Conservation (phyloP, 148 eudicot species). For the Diospyros lotus region DNA sequence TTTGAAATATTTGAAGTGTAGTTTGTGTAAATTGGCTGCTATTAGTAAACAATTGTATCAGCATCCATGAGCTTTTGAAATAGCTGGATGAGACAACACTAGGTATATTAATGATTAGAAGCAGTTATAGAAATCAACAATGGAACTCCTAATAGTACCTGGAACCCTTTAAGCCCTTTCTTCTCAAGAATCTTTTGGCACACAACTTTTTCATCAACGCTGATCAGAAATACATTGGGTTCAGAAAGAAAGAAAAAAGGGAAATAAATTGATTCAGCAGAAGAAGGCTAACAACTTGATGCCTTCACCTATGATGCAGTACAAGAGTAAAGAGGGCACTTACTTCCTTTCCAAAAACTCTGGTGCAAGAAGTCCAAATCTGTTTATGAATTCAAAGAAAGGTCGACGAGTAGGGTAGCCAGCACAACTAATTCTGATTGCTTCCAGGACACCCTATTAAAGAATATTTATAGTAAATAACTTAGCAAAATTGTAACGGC, state of each 20-base stretch:
- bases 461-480: slow-evolving; percentile 19
- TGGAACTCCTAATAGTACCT: slow-evolving; percentile 40
- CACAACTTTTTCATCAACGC: slow-evolving; percentile 56
- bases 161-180: slow-evolving; percentile 72
- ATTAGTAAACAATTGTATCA: not conserved
- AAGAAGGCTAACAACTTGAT: too few relatives aligned
- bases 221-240: slow-evolving; percentile 19
- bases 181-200: slow-evolving; percentile 80
- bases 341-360: slow-evolving; percentile 74
- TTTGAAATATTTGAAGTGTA: not conserved
- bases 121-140: not conserved
- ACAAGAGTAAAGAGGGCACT: slow-evolving; percentile 16
- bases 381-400: slow-evolving; percentile 72
- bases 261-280: not conserved
- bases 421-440: slow-evolving; percentile 94
- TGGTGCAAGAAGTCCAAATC: slow-evolving; percentile 82
- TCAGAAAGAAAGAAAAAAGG: slow-evolving; percentile 4
- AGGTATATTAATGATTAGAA: not conserved
- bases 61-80: not conserved
- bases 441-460: slow-evolving; percentile 95
- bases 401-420: slow-evolving; percentile 92
- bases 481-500: not conserved
- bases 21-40: not conserved
- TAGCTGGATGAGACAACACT: not conserved
- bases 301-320: too few relatives aligned